Percentiles rank a stretch among this genome's conserved stretches.
phyloP scores from a whole-genome alignment of 1,284 basidiomycete genomes.

The Neotropicomus parvogracilis region DNA sequence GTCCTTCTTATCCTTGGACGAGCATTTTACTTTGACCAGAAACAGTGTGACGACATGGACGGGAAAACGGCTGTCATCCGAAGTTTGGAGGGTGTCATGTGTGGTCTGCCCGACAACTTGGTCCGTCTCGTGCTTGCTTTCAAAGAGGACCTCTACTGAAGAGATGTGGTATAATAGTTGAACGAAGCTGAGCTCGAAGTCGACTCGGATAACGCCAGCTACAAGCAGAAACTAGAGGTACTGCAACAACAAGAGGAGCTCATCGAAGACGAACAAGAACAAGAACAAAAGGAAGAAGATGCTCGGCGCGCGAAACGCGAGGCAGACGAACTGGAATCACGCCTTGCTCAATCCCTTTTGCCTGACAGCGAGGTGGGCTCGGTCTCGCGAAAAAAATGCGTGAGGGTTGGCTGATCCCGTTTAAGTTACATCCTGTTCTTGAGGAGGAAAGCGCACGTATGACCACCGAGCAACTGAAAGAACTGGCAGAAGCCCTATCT shows the following conservation, averaged over 20 bases:
- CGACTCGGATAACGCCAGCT: conserved; percentile 88
- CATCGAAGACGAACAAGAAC: conserved; percentile 98
- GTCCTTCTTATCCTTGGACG: conserved; percentile 90
- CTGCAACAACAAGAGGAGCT: conserved; percentile 98
- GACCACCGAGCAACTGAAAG: conserved; percentile 95
- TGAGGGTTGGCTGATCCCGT: neutral
- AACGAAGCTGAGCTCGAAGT: conserved; percentile 97
- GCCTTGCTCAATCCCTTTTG: conserved; percentile 68
- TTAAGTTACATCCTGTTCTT: conserved; percentile 46
- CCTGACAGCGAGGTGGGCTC: conserved; percentile 71
- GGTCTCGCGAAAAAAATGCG: neutral
- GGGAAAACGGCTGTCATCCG: conserved; percentile 73
- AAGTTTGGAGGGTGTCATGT: conserved; percentile 87
- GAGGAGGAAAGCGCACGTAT: conserved; percentile 78
- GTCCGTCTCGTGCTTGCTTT: conserved; percentile 43
- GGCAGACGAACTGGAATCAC: conserved; percentile 71
- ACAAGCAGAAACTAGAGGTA: conserved; percentile 98
- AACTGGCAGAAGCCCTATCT: conserved; percentile 89
- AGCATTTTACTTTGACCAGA: conserved; percentile 91
- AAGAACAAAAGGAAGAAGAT: conserved; percentile 94
- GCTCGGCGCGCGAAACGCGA: conserved; percentile 84
- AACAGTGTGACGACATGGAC: conserved; percentile 68
- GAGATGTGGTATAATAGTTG: conserved; percentile 47
- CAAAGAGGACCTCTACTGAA: neutral
- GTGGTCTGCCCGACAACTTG: conserved; percentile 91